Conservation (phyloP, 257 asterid species). For the Gentiana straminea region DNA sequence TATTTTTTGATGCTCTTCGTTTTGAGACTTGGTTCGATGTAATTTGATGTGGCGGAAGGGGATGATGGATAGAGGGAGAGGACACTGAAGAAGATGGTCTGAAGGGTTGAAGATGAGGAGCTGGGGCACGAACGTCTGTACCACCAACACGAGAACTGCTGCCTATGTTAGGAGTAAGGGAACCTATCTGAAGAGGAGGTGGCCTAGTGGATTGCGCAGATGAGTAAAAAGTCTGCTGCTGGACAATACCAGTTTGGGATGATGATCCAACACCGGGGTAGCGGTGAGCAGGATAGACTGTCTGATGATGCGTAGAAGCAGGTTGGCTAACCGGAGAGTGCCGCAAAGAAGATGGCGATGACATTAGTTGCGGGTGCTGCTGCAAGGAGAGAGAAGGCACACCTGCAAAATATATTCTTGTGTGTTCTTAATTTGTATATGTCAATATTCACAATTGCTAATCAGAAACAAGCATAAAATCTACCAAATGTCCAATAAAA, state of each 20-base stretch:
- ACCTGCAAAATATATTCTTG: constrained; percentile 34
- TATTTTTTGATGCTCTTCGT: too few relatives aligned
- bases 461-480: too few relatives aligned
- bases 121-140: constrained; percentile 27
- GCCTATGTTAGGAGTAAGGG: constrained; percentile 22
- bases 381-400: constrained; percentile 21
- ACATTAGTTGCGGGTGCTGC: constrained; percentile 34
- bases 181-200: too few relatives aligned
- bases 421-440: too few relatives aligned
- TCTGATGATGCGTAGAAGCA: too few relatives aligned
- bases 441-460: too few relatives aligned
- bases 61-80: too few relatives aligned
- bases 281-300: not conserved
- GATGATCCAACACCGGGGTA: constrained; percentile 10
- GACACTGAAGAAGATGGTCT: too few relatives aligned
- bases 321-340: constrained; percentile 4
- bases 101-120: constrained; percentile 40
- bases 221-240: constrained; percentile 7
- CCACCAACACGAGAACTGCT: constrained; percentile 32
- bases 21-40: too few relatives aligned
- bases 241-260: constrained; percentile 16
- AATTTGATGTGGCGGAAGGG: too few relatives aligned
- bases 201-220: constrained; percentile 14
- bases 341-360: constrained; percentile 21
- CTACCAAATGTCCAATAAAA: too few relatives aligned